Evolutionary conservation across 345 rosid genomes (phyloP).

Genomic region (Bretschneidera sinensis): DNA sequence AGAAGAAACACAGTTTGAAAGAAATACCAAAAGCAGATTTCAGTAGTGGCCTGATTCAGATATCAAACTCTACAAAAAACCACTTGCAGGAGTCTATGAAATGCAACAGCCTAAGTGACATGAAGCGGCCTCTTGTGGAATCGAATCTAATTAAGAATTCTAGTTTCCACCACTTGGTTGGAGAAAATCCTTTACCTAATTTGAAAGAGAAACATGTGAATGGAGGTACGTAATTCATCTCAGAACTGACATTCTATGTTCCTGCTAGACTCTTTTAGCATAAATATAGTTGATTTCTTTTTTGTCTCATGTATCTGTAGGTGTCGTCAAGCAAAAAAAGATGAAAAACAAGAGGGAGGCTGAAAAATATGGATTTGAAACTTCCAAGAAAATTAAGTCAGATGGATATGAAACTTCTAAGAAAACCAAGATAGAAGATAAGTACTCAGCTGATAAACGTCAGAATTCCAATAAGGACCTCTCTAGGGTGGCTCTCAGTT

Average conservation of each 20-base stretch:
- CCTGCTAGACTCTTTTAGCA: too few relatives aligned
- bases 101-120: constrained; percentile 34
- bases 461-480: constrained; percentile 37
- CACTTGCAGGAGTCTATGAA: too few relatives aligned
- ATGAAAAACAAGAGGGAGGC: constrained; percentile 40
- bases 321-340: constrained; percentile 32
- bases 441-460: constrained; percentile 37
- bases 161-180: too few relatives aligned
- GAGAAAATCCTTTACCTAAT: too few relatives aligned
- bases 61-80: too few relatives aligned
- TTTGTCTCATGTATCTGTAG: constrained; percentile 27
- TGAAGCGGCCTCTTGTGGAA: constrained; percentile 26
- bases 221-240: too few relatives aligned
- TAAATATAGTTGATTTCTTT: too few relatives aligned
- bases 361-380: constrained; percentile 31
- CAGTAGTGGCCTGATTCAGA: constrained; percentile 18
- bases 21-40: constrained; percentile 23
- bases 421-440: constrained; percentile 37
- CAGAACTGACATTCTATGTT: too few relatives aligned
- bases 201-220: too few relatives aligned
- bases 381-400: constrained; percentile 28
- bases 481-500: constrained; percentile 34
- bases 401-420: constrained; percentile 30
- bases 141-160: too few relatives aligned
- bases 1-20: constrained; percentile 26